phyloP scores from a whole-genome alignment of 441 rosid genomes.

The Corymbia calophylla region DNA sequence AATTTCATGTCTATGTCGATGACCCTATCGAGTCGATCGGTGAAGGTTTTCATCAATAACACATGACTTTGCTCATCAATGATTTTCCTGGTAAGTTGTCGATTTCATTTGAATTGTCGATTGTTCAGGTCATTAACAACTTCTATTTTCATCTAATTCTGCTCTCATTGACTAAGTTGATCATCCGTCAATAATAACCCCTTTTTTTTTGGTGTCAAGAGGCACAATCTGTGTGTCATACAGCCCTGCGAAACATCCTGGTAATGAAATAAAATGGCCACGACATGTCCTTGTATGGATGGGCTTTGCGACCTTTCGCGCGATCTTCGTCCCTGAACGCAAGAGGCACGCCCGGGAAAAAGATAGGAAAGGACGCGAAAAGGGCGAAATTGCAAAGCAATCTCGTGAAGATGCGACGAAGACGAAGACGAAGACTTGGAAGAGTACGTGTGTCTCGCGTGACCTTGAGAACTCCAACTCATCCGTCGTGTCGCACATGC shows the following conservation, averaged over 20 bases:
- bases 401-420: background rate
- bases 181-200: background rate
- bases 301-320: background rate
- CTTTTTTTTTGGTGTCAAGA: background rate
- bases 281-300: background rate
- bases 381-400: background rate
- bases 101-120: too few relatives aligned
- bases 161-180: background rate
- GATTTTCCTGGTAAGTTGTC: background rate
- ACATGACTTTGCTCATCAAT: background rate
- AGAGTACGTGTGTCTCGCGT: background rate
- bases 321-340: background rate
- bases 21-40: background rate
- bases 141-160: background rate
- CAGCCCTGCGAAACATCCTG: background rate
- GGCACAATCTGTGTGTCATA: background rate
- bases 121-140: too few relatives aligned
- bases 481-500: background rate
- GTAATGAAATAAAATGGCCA: background rate
- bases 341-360: background rate
- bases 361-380: background rate
- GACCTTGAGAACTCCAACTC: background rate
- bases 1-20: background rate
- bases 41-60: background rate
- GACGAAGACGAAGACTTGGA: background rate